These are phyloP conservation scores for Hypoxylon sp. DNA, from an alignment of 2,329 filamentous ascomycete genomes.

Conservation along the genomic window DNA sequence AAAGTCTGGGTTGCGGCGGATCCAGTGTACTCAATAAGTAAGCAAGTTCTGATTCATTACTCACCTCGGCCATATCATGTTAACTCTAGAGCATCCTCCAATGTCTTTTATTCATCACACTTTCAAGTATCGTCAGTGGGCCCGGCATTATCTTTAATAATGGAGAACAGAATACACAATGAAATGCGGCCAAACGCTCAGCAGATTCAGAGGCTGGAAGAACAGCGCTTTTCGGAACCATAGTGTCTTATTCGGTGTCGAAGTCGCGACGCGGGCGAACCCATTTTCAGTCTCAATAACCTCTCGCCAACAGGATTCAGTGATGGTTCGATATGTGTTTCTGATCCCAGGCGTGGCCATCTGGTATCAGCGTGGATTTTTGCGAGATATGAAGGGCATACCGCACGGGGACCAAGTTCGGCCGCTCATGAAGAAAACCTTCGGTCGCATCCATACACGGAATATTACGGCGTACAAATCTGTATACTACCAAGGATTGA, in stretches of 20 bases:
- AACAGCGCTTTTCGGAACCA: neutral
- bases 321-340: neutral
- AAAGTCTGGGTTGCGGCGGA: neutral
- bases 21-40: neutral
- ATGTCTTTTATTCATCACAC: neutral
- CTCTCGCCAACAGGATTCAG: neutral
- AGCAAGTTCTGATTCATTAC: neutral
- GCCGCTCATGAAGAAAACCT: neutral
- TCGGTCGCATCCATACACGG: neutral
- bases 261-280: neutral
- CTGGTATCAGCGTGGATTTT: too few species aligned
- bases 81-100: neutral
- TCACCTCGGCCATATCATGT: too few species aligned
- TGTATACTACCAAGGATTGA: conserved; percentile 1
- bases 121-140: neutral
- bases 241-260: neutral
- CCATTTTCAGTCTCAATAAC: neutral
- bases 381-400: neutral
- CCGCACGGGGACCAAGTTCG: neutral
- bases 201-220: neutral
- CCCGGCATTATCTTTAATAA: neutral
- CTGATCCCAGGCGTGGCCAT: neutral
- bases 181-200: neutral
- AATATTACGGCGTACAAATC: neutral
- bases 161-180: neutral